These are phyloP conservation scores for Neofusicoccum ribis DNA, from an alignment of 2,329 filamentous ascomycete genomes.

Conservation along the genomic window DNA sequence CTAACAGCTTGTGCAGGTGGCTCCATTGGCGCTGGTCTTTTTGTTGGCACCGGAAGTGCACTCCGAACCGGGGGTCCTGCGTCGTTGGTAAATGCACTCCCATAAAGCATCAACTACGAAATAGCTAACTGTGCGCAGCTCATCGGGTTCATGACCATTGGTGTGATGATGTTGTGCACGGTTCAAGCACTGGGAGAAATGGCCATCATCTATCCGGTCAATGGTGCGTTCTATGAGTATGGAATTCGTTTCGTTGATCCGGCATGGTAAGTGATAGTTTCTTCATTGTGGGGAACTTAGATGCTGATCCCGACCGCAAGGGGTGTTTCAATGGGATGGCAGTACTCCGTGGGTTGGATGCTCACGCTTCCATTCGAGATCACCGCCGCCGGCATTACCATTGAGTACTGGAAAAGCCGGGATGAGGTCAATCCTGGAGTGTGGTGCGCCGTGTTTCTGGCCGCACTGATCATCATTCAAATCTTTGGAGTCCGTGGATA, in stretches of 20 bases:
- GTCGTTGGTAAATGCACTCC: slow-evolving; percentile 22
- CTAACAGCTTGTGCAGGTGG: slow-evolving; percentile 42
- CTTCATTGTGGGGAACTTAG: slow-evolving; percentile 36
- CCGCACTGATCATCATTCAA: too few species aligned
- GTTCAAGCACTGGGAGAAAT: slow-evolving; percentile 90
- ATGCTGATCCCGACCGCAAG: slow-evolving; percentile 22
- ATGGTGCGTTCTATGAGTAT: slow-evolving; percentile 88
- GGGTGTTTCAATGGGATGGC: slow-evolving; percentile 94
- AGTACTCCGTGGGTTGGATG: slow-evolving; percentile 87
- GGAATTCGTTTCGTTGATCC: slow-evolving; percentile 93
- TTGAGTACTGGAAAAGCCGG: too few species aligned
- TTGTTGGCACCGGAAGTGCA: slow-evolving; percentile 68
- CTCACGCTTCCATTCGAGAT: slow-evolving; percentile 37
- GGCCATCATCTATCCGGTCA: slow-evolving; percentile 85
- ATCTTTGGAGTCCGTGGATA: too few species aligned
- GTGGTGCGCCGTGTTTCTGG: too few species aligned
- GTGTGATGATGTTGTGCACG: slow-evolving; percentile 86
- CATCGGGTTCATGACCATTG: slow-evolving; percentile 51
- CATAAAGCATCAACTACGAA: not conserved
- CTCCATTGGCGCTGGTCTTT: slow-evolving; percentile 68
- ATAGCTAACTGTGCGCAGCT: slow-evolving; percentile 40
- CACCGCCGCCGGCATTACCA: too few species aligned
- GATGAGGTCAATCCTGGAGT: too few species aligned
- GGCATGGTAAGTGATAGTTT: slow-evolving; percentile 61
- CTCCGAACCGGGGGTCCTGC: slow-evolving; percentile 40